phyloP scores from a whole-genome alignment of 23 red algal genomes.

The Gracilaria gracilis region DNA sequence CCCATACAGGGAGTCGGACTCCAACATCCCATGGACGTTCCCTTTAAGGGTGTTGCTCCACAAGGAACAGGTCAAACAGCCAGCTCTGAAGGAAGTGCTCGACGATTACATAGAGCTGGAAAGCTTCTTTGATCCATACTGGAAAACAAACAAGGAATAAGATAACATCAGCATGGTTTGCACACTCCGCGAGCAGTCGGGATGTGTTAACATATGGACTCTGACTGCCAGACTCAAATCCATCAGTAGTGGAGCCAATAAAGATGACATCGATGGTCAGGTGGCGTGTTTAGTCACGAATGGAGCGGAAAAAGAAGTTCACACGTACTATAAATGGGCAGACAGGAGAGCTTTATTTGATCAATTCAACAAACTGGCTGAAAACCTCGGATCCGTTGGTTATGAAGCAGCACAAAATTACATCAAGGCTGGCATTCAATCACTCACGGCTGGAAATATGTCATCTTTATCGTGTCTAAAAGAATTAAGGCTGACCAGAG shows the following conservation, averaged over 20 bases:
- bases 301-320: background rate
- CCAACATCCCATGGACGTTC: no score
- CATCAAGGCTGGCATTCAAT: no score
- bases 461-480: no score
- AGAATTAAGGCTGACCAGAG: no score
- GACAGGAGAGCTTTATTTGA: background rate
- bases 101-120: background rate
- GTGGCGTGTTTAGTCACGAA: no score
- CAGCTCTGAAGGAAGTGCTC: background rate
- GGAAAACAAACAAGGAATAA: background rate
- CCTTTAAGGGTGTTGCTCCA: no score
- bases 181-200: background rate
- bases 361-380: background rate
- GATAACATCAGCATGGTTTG: background rate
- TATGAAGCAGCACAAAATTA: no score
- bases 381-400: slow-evolving; percentile 16
- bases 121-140: slow-evolving; percentile 14
- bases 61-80: background rate
- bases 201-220: background rate
- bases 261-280: background rate
- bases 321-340: background rate
- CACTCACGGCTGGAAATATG: no score
- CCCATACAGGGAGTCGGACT: no score
- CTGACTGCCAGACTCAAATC: background rate
- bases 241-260: background rate